These are phyloP conservation scores for Lactarius sanguifluus DNA, from an alignment of 768 basidiomycete genomes.

Conservation along the genomic window DNA sequence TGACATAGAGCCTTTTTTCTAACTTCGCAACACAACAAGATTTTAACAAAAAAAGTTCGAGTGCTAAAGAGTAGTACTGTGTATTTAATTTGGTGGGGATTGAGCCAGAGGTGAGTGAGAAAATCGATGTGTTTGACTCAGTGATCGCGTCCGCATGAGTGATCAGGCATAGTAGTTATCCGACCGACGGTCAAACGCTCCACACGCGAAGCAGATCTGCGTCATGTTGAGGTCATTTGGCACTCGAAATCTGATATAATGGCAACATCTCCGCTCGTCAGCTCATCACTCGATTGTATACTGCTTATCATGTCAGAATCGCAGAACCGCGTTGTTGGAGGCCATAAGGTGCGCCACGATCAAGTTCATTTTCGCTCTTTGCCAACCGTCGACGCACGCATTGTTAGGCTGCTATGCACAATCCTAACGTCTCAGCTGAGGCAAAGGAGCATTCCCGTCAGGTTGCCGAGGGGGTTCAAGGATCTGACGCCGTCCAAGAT, in stretches of 20 bases:
- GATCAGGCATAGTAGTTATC: too few species aligned
- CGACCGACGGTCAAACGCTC: too few species aligned
- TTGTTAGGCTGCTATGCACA: slow-evolving; percentile 34
- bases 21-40: too few species aligned
- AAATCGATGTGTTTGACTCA: too few species aligned
- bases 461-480: slow-evolving; percentile 31
- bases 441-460: slow-evolving; percentile 37
- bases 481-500: slow-evolving; percentile 22
- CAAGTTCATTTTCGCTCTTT: not conserved
- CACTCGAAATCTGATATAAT: not conserved
- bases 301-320: not conserved
- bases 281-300: not conserved
- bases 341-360: slow-evolving; percentile 10
- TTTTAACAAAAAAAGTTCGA: too few species aligned
- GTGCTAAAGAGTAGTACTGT: too few species aligned
- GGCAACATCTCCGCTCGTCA: not conserved
- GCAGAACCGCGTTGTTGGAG: slow-evolving; percentile 14
- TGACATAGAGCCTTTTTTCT: too few species aligned
- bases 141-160: too few species aligned
- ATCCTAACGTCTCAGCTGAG: slow-evolving; percentile 36
- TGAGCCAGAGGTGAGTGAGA: too few species aligned
- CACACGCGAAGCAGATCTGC: not conserved
- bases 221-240: slow-evolving; percentile 11
- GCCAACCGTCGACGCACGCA: not conserved
- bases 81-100: too few species aligned